Evolutionary conservation across 1,139 yeast genomes (phyloP).

Genomic region (Hemisphaericaspora lyxosophila): DNA sequence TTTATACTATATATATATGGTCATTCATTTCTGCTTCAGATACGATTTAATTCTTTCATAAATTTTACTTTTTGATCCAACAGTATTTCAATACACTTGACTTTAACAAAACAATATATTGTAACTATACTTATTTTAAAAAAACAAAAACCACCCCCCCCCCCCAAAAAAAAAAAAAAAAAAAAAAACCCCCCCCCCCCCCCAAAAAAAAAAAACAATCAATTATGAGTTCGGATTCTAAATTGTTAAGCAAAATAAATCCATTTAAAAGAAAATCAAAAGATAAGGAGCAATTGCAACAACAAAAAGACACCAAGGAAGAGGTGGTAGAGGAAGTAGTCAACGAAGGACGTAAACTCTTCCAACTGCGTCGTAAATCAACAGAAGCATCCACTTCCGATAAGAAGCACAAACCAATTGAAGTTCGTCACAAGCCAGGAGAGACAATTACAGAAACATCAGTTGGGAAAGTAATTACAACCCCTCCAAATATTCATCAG

Average conservation of each 20-base stretch:
- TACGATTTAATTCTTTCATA: not conserved
- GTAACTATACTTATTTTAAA: not conserved
- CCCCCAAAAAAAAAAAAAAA: too few relatives aligned
- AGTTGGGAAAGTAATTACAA: constrained; percentile 31
- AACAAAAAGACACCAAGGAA: constrained; percentile 1
- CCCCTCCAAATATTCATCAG: constrained; percentile 25
- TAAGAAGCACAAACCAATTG: not conserved
- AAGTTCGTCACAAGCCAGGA: not conserved
- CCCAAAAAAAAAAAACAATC: not conserved
- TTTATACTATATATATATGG: too few relatives aligned
- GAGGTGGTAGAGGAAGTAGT: constrained; percentile 11
- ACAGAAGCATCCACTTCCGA: not conserved
- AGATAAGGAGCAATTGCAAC: not conserved
- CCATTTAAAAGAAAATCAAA: constrained; percentile 2
- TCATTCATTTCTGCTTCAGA: too few relatives aligned
- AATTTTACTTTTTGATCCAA: not conserved
- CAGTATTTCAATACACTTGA: not conserved
- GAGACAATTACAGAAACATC: constrained; percentile 21
- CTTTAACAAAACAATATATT: not conserved
- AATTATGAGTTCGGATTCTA: constrained; percentile 2
- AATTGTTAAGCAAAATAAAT: not conserved
- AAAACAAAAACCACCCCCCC: not conserved
- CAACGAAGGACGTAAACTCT: constrained; percentile 11
- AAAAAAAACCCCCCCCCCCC: not conserved
- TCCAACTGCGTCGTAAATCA: constrained; percentile 7